Conservation (phyloP, 148 eudicot genomes). For the Polygonum maritimum region DNA sequence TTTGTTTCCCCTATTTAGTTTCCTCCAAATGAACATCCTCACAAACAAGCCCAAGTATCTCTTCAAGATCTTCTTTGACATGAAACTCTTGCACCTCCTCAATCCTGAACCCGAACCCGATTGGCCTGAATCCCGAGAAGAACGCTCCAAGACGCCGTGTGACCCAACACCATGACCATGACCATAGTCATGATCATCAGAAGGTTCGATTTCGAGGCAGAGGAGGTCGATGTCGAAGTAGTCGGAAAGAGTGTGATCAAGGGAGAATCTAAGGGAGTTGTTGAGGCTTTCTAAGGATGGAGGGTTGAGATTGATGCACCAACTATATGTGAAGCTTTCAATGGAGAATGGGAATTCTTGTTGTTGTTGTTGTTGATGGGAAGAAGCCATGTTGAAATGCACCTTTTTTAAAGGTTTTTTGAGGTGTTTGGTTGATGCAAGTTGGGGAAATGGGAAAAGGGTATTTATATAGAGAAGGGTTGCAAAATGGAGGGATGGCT, state of each 20-base stretch:
- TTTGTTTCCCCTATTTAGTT: slow-evolving; percentile 25
- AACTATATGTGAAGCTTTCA: slow-evolving; percentile 78
- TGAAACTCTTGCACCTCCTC: slow-evolving; percentile 42
- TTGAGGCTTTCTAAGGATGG: slow-evolving; percentile 53
- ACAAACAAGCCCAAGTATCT: slow-evolving; percentile 40
- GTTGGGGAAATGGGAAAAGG: neutral
- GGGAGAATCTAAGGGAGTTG: slow-evolving; percentile 44
- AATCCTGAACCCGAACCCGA: slow-evolving; percentile 10
- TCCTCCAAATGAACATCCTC: slow-evolving; percentile 35
- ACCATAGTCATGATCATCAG: neutral
- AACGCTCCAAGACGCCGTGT: slow-evolving; percentile 16
- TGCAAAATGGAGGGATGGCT: neutral
- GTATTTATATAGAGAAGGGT: neutral
- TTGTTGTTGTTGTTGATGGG: neutral
- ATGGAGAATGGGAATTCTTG: slow-evolving; percentile 39
- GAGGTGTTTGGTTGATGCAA: neutral
- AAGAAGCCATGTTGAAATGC: slow-evolving; percentile 25
- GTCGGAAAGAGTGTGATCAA: slow-evolving; percentile 33
- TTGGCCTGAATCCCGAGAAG: slow-evolving; percentile 18
- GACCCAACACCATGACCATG: slow-evolving; percentile 17
- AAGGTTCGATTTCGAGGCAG: slow-evolving; percentile 13
- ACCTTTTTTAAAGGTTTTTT: neutral
- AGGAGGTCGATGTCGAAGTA: slow-evolving; percentile 54
- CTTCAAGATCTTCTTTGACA: slow-evolving; percentile 42
- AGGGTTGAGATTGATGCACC: slow-evolving; percentile 53